These are phyloP conservation scores for Aspergillus candidus DNA, from an alignment of 2,329 filamentous ascomycete species.

Conservation along the genomic window DNA sequence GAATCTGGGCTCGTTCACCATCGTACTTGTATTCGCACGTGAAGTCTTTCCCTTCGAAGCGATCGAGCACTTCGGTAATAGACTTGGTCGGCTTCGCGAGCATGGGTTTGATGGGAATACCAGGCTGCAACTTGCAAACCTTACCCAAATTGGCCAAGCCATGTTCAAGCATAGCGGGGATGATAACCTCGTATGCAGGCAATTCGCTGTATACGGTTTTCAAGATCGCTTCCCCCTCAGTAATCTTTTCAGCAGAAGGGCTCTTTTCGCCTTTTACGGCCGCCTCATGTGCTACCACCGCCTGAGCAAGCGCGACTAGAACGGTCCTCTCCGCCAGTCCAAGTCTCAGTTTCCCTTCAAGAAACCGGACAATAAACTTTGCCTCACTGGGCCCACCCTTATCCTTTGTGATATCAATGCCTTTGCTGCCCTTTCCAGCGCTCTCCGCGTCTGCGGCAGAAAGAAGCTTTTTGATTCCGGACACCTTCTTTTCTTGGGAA, in stretches of 20 bases:
- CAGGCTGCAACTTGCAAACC: slow-evolving; percentile 84
- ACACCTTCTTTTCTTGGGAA: slow-evolving; percentile 83
- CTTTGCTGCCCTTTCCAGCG: slow-evolving; percentile 58
- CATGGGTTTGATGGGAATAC: slow-evolving; percentile 96
- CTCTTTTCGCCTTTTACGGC: slow-evolving; percentile 60
- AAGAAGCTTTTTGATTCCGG: slow-evolving; percentile 92
- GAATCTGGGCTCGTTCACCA: slow-evolving; percentile 95
- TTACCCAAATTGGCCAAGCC: slow-evolving; percentile 78
- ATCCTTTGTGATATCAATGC: slow-evolving; percentile 78
- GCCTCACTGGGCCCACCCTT: slow-evolving; percentile 93
- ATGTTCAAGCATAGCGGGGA: slow-evolving; percentile 80
- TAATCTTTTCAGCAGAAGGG: slow-evolving; percentile 69
- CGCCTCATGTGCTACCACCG: slow-evolving; percentile 76
- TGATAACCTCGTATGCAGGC: slow-evolving; percentile 89
- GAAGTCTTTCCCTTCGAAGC: slow-evolving; percentile 91
- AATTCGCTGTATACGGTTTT: slow-evolving; percentile 93
- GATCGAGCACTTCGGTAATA: slow-evolving; percentile 93
- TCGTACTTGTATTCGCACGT: slow-evolving; percentile 99
- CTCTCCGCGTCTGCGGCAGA: slow-evolving; percentile 74
- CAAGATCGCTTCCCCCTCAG: slow-evolving; percentile 74
- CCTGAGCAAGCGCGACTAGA: slow-evolving; percentile 82
- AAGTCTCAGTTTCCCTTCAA: slow-evolving; percentile 89
- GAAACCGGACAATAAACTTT: slow-evolving; percentile 85
- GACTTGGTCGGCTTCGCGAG: slow-evolving; percentile 97
- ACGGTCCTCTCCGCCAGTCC: slow-evolving; percentile 90